Conservation (phyloP, 2,329 filamentous ascomycete species). For the Xylariaceae sp. region DNA sequence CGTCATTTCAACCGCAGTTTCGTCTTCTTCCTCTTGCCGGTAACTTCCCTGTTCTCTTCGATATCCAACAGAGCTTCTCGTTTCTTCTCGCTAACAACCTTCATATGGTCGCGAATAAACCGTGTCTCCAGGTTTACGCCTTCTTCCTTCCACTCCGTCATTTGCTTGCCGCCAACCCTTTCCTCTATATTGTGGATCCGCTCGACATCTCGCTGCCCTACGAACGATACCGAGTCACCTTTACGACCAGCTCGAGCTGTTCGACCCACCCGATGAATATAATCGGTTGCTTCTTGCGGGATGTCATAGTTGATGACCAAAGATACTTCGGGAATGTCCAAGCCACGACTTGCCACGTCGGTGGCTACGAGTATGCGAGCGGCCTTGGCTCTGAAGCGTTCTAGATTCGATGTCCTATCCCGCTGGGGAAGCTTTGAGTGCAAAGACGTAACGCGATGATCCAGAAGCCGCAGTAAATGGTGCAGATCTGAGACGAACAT, state of each 20-base stretch:
- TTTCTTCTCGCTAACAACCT: constrained; percentile 93
- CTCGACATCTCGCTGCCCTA: constrained; percentile 89
- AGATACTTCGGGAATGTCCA: constrained; percentile 89
- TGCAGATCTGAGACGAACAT: constrained; percentile 58
- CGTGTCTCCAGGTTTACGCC: constrained; percentile 91
- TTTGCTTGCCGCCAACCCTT: constrained; percentile 66
- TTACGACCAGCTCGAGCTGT: constrained; percentile 85
- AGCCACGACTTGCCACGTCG: constrained; percentile 87
- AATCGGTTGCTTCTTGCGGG: constrained; percentile 92
- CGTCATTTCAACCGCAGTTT: constrained; percentile 43
- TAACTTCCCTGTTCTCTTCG: constrained; percentile 85
- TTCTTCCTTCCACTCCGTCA: constrained; percentile 83
- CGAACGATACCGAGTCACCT: constrained; percentile 80
- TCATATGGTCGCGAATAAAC: constrained; percentile 79
- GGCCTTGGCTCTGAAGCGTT: constrained; percentile 83
- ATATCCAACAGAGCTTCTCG: constrained; percentile 85
- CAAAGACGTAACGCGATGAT: constrained; percentile 85
- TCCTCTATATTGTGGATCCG: constrained; percentile 86
- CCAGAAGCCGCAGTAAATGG: constrained; percentile 77
- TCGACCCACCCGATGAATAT: constrained; percentile 93
- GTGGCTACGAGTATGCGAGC: constrained; percentile 90
- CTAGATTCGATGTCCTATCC: constrained; percentile 81
- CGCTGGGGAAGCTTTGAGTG: constrained; percentile 84
- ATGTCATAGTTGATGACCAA: constrained; percentile 95
- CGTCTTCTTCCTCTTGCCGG: constrained; percentile 71